These are phyloP conservation scores for Clavispora phyllophila DNA, from an alignment of 805 yeast genomes.

Conservation along the genomic window DNA sequence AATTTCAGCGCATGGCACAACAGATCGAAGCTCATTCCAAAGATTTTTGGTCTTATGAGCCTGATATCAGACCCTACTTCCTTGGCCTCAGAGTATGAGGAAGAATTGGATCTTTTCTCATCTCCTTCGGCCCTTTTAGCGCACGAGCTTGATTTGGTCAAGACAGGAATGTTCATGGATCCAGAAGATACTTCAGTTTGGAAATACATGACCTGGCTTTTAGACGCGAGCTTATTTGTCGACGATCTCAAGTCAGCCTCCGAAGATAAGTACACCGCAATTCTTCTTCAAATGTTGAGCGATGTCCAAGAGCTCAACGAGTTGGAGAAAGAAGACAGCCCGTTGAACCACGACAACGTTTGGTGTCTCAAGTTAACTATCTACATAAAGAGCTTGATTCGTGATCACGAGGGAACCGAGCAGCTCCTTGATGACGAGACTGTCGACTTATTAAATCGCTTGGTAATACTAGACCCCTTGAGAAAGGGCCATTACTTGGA, in stretches of 20 bases:
- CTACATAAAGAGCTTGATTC: slow-evolving; percentile 33
- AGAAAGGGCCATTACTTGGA: slow-evolving; percentile 56
- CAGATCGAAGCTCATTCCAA: slow-evolving; percentile 63
- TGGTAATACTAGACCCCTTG: slow-evolving; percentile 59
- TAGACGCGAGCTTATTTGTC: slow-evolving; percentile 39
- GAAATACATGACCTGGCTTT: slow-evolving; percentile 82
- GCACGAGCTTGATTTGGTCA: slow-evolving; percentile 62
- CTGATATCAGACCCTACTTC: neutral
- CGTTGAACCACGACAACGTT: slow-evolving; percentile 47
- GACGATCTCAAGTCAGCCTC: slow-evolving; percentile 11
- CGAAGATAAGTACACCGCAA: slow-evolving; percentile 11
- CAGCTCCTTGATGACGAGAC: slow-evolving; percentile 24
- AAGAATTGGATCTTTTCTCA: slow-evolving; percentile 18
- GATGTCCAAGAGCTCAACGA: slow-evolving; percentile 59
- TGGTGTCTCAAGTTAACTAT: slow-evolving; percentile 73
- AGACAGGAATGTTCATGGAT: slow-evolving; percentile 86
- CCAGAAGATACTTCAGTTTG: slow-evolving; percentile 93
- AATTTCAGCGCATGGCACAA: slow-evolving; percentile 97
- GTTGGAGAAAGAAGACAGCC: slow-evolving; percentile 63
- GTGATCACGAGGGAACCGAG: neutral
- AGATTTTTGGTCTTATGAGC: slow-evolving; percentile 30
- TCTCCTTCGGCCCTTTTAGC: slow-evolving; percentile 34
- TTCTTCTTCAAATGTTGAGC: slow-evolving; percentile 36
- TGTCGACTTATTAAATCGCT: slow-evolving; percentile 31
- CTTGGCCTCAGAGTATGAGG: neutral